Conservation (phyloP, 495 filamentous ascomycete species). For the Filosporella fistucella region DNA sequence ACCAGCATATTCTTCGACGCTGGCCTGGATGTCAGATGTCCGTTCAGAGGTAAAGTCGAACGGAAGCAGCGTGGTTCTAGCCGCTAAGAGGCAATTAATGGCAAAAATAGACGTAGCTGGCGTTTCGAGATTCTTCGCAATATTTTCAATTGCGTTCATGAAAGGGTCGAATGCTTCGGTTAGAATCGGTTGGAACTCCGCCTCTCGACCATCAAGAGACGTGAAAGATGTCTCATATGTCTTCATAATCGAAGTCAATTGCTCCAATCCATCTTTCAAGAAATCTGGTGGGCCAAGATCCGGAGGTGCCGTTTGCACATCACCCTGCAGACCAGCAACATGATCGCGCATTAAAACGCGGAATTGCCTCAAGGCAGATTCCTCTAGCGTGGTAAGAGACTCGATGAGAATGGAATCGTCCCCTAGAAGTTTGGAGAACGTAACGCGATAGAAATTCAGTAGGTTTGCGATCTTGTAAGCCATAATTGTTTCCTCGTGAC, state of each 20-base stretch:
- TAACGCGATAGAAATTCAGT: conserved; percentile 81
- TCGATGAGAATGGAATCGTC: conserved; percentile 64
- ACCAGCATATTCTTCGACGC: conserved; percentile 33
- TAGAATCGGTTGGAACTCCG: conserved; percentile 75
- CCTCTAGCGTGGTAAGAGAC: conserved; percentile 60
- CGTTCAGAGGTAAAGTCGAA: conserved; percentile 53
- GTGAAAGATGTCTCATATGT: conserved; percentile 79
- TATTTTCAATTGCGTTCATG: conserved; percentile 64
- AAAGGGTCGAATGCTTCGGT: conserved; percentile 83
- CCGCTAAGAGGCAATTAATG: conserved; percentile 72
- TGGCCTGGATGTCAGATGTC: conserved; percentile 38
- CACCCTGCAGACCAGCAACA: conserved; percentile 64
- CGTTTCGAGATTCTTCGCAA: conserved; percentile 54
- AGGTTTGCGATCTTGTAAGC: conserved; percentile 88
- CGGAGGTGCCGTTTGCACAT: conserved; percentile 56
- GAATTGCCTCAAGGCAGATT: conserved; percentile 80
- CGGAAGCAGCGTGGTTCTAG: conserved; percentile 40
- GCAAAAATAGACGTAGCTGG: conserved; percentile 68
- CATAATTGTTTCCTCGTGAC: conserved; percentile 82
- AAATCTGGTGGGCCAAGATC: conserved; percentile 82
- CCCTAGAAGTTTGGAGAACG: conserved; percentile 76
- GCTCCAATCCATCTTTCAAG: conserved; percentile 72
- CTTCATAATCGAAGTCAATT: conserved; percentile 69
- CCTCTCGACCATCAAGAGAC: conserved; percentile 42
- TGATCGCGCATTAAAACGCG: conserved; percentile 73